phyloP scores from a whole-genome alignment of 768 basidiomycete genomes.

The Agrocybe chaxingu region DNA sequence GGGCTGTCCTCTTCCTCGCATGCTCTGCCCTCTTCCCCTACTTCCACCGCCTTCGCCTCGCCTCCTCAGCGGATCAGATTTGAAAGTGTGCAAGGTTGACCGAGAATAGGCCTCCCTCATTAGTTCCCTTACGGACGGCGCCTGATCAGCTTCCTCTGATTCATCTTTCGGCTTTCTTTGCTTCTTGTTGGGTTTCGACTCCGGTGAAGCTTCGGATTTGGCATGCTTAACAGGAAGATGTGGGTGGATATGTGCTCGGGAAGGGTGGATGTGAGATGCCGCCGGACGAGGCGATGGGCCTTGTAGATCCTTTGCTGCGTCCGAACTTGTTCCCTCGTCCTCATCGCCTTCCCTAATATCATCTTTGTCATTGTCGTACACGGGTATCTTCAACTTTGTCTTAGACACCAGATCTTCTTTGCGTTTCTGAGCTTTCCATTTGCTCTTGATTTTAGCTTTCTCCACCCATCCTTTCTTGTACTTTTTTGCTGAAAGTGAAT shows the following conservation, averaged over 20 bases:
- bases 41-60: conserved; percentile 12
- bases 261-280: conserved; percentile 18
- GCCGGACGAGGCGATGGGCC: background rate
- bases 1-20: conserved; percentile 43
- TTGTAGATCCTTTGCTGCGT: background rate
- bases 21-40: conserved; percentile 20
- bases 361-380: conserved; percentile 15
- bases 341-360: conserved; percentile 11
- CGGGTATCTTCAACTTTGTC: conserved; percentile 16
- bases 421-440: conserved; percentile 74
- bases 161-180: conserved; percentile 15
- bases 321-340: conserved; percentile 9
- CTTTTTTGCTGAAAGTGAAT: conserved; percentile 56
- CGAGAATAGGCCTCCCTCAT: conserved; percentile 61
- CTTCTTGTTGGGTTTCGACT: conserved; percentile 11
- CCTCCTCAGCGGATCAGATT: conserved; percentile 39
- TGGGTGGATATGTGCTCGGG: conserved; percentile 26
- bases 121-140: conserved; percentile 53
- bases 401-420: conserved; percentile 28
- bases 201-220: conserved; percentile 1
- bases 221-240: conserved; percentile 15
- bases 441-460: conserved; percentile 69
- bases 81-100: conserved; percentile 55
- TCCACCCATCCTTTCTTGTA: conserved; percentile 81
- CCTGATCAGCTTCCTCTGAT: conserved; percentile 18